Base-by-base conservation (phyloP, 2,329 filamentous ascomycete species). In the Aplosporella prunicola region DNA sequence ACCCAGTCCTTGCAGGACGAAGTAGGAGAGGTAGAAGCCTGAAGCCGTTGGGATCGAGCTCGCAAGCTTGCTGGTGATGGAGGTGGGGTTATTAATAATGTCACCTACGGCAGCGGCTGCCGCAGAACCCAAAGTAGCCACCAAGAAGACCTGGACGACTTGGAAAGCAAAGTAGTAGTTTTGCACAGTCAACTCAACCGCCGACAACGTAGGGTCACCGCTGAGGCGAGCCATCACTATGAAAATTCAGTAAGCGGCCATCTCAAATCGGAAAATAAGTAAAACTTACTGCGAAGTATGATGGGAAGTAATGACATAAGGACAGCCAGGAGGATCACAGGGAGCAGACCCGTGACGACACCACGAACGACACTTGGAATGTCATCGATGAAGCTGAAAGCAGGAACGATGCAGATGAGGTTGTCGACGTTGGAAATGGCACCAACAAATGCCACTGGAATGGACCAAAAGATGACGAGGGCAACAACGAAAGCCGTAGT, bases 1-100 rank as follows among this genome's bases (percentile, higher is more conserved):
- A 1, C 80, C 80, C 41, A 96, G 61, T 22, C 89, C 93, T 60
- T 96, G 91, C 3, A 98, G 75, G 20, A 96, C 76, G 47, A 98
- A 93, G 63, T 96, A 98, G 0, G 82, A 85, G 14, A 96, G 80
- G 60, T 95, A 98, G 55, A 96, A 93, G 62, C 93, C 96, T 43
- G 87, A 88, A 0, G 86, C 79, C 39, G 75, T 79, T 13, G 91
- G 91, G 5, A 98, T 68, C 41, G 83, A 81, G 11, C 68, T 52
- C 1, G 87, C 80, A 4, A 94, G 69, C 25, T 93, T 61, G 0
- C 56, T 62, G 0, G 85, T 76, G 5, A 77, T 73, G 0, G 62
- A 62, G 2, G 64, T 56, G 0, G 87, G 86, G 4, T 85, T 49
- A 0, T 76, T 25, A 10, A 78, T 65, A 32, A 93, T 78, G 14